Conservation (phyloP, 352 stramenopile species). For the Pythium aristosporum region DNA sequence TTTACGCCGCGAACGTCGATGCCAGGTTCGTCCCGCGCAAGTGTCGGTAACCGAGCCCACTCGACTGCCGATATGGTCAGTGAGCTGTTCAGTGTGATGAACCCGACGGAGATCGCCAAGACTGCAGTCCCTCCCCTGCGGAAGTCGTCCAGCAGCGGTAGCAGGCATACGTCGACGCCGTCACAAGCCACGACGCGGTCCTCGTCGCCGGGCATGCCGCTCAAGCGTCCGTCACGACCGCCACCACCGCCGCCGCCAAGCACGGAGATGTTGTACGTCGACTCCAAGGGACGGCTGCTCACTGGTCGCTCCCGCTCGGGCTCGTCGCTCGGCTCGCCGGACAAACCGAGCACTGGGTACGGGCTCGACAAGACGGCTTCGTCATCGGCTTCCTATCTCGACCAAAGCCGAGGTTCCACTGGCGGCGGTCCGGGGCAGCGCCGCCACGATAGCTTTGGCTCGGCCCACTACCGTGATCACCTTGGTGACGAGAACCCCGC, state of each 20-base stretch:
- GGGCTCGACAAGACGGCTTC: conserved; percentile 28
- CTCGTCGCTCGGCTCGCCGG: conserved; percentile 2
- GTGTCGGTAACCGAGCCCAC: conserved; percentile 24
- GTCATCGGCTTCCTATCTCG: conserved; percentile 22
- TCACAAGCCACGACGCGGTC: conserved; percentile 7
- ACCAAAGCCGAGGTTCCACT: conserved; percentile 18
- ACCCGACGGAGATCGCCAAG: conserved; percentile 51
- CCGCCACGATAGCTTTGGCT: conserved; percentile 11
- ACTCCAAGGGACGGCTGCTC: conserved; percentile 22
- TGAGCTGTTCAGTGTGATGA: conserved; percentile 67
- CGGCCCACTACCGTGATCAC: conserved; percentile 12
- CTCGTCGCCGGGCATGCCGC: conserved; percentile 13
- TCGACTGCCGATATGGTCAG: conserved; percentile 56
- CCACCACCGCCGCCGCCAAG: conserved; percentile 12
- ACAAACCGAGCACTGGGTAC: not conserved
- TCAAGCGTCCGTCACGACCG: conserved; percentile 9
- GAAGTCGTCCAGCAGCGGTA: conserved; percentile 14
- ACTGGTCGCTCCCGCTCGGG: conserved; percentile 10
- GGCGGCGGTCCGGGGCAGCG: conserved; percentile 3
- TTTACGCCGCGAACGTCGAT: conserved; percentile 13
- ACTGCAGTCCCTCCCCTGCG: conserved; percentile 11
- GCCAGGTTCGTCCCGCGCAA: conserved; percentile 14
- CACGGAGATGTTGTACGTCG: conserved; percentile 22
- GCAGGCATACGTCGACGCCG: conserved; percentile 1
- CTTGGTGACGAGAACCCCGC: conserved; percentile 15